Base-by-base conservation (phyloP, 768 basidiomycete genomes). In the Leccinellum luteum region DNA sequence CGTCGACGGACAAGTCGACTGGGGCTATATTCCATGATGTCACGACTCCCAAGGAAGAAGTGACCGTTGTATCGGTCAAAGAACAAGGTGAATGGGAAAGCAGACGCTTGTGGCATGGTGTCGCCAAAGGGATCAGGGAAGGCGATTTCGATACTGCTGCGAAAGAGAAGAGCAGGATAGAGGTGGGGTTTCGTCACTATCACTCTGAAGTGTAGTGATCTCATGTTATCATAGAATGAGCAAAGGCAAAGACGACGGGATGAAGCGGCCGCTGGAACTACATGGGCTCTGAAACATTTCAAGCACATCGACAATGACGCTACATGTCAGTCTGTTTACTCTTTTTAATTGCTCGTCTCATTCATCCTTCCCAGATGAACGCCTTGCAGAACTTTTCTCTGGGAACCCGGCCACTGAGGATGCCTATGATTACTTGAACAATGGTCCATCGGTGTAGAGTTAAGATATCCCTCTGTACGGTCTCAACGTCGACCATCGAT, bases 71-170 rank as follows among this genome's bases (percentile, higher is more conserved):
- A n/a, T 75, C 82, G 1, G 69, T 88, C 6, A 81, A 83, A 56
- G 77, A 79, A 57, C 86, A 89, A 75, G 81, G 81, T n/a, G 86
- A 89, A 64, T 94, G 84, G 78, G 96, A 99, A 79, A 94, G 87
- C 57, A 79, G 96, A 64, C 80, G 79, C 65, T 76, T 97, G 58
- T 98, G 96, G 96, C 73, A 76, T 60, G 78, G 81, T 48, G 96
- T 98, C 23, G 87, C 94, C 21, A 90, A 89, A 69, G 96, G 96
- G 14, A 98, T 98, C 58, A 76, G 89, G 55, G 89, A 87, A 57
- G 90, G 92, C 14, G 92, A 98, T 67, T 98, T 94, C 69, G 96
- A 99, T 52, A 74, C 79, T n/a, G 96, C 96, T 4, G 88, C 88
- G 58, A 77, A 74, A 63, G 96, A 94, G 70, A 98, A 99, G 85